Evolutionary conservation across 2,329 filamentous ascomycete genomes (phyloP), one percentile per base, ranked within the genome.

Genomic region (Dothistroma septosporum): DNA sequence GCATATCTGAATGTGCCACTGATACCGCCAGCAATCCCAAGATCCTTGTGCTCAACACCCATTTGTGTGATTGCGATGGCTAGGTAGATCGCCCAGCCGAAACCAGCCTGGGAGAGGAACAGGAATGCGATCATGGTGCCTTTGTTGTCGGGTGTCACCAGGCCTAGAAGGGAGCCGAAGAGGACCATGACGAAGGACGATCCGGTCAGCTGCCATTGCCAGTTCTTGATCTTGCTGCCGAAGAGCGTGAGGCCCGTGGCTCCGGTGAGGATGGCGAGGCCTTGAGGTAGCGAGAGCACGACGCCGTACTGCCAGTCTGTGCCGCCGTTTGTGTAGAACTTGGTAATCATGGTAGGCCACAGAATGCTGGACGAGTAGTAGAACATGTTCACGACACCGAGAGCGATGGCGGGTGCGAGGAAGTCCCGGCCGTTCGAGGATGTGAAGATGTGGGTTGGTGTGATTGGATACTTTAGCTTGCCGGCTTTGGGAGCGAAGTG

Each of bases 361-460:
- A 65, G 55, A 32, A 66, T 61, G 57, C 57, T 59, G 48, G 74
- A 76, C 35, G 75, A 75, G 67, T 82, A 82, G 70, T 81, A 82
- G 66, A 81, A 81, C 79, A 82, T 82, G 59, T 78, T 82, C 21
- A 81, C 74, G 49, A 82, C 76, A 47, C 75, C 76, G 0, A 76
- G 72, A 3, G 76, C 76, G 28, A 65, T 64, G 28, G 60, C 59
- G 8, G 64, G 64, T 6, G 76, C 78, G 0, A 79, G 81, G 48
- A 82, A 76, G 48, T 80, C 78, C n/a, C 80, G 73, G 1, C 80
- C 80, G 32, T 73, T 68, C 12, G 76, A 75, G 10, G 75, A 71
- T 4, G 76, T 76, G 66, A 82, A 82, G 65, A 82, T 63, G 59
- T 75, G 72, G 0, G 77, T 73, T 7, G 79, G 79, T 1, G 78